A percentile compares a stretch with the other conserved stretches of the same genome.
phyloP scores from a whole-genome alignment of 805 yeast species.

The Candida parachauliodes region DNA sequence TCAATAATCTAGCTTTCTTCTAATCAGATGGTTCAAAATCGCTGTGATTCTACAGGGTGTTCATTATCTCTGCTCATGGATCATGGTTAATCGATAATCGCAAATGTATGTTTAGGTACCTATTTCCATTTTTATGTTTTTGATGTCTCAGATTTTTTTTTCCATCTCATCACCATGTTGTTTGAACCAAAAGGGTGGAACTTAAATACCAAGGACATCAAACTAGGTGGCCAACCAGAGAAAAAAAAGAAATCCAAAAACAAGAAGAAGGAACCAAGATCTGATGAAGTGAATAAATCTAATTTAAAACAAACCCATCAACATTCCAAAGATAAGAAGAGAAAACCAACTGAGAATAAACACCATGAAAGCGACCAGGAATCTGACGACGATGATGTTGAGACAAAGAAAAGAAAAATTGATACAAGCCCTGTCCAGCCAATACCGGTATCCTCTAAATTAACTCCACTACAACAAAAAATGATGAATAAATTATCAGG shows the following conservation, averaged over 20 bases:
- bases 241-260: constrained; percentile 26
- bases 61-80: too few species aligned
- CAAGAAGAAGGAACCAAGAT: constrained; percentile 16
- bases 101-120: neutral
- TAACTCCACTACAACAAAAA: constrained; percentile 88
- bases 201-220: constrained; percentile 50
- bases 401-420: constrained; percentile 4
- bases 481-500: constrained; percentile 95
- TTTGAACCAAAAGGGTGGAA: constrained; percentile 86
- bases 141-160: constrained; percentile 1
- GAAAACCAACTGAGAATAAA: neutral
- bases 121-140: neutral
- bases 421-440: constrained; percentile 10
- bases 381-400: constrained; percentile 2
- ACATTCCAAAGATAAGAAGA: constrained; percentile 8
- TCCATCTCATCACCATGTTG: constrained; percentile 31
- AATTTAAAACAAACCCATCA: neutral
- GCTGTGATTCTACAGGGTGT: too few species aligned
- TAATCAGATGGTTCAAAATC: too few species aligned
- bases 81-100: too few species aligned
- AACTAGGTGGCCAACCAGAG: constrained; percentile 34
- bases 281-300: constrained; percentile 4
- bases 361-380: neutral
- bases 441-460: constrained; percentile 23
- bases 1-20: too few species aligned